Evolutionary conservation across 495 filamentous ascomycete species (phyloP).

Genomic region (Hypomontagnella monticulosa): DNA sequence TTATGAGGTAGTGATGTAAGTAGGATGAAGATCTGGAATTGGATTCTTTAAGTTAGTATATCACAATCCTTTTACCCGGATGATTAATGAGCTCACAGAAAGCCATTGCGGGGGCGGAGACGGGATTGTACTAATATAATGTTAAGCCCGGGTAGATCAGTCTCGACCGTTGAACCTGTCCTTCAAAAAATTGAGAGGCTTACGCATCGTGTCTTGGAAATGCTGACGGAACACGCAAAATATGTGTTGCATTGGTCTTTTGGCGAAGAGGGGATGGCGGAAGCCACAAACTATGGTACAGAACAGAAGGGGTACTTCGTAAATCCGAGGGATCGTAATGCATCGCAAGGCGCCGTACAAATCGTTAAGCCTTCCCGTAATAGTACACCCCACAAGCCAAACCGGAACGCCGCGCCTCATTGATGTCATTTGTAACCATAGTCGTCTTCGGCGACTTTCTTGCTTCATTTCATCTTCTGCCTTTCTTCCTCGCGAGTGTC

Average conservation of each 20-base stretch:
- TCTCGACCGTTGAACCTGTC: background rate
- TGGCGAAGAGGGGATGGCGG: constrained; percentile 30
- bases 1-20: too few species aligned
- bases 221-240: background rate
- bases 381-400: constrained; percentile 27
- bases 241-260: constrained; percentile 5
- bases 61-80: too few species aligned
- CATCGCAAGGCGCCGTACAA: constrained; percentile 22
- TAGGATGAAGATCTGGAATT: too few species aligned
- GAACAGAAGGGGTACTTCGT: constrained; percentile 17
- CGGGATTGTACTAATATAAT: too few species aligned
- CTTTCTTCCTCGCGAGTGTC: constrained; percentile 56
- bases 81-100: too few species aligned
- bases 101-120: too few species aligned
- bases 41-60: too few species aligned
- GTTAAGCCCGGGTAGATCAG: too few species aligned
- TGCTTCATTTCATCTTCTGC: constrained; percentile 12
- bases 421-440: constrained; percentile 14
- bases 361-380: constrained; percentile 10
- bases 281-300: constrained; percentile 28
- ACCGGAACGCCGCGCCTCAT: constrained; percentile 38
- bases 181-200: background rate
- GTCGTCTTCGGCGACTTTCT: background rate
- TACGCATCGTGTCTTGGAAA: background rate
- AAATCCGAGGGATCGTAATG: constrained; percentile 37